These are phyloP conservation scores for Elsinoe batatas DNA, from an alignment of 2,329 filamentous ascomycete genomes.

Conservation along the genomic window DNA sequence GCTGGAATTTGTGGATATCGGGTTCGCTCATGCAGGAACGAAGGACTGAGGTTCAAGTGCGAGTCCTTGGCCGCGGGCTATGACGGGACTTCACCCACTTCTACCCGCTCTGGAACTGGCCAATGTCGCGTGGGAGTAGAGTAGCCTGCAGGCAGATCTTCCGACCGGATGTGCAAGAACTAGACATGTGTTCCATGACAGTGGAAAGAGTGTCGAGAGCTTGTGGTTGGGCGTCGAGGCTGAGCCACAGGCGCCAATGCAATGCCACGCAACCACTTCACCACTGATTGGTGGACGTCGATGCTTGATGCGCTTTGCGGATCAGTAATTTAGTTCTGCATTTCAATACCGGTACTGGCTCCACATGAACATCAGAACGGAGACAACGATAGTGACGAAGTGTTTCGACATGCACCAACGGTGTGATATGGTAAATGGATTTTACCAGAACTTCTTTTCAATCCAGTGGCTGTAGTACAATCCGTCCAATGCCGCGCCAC, in stretches of 20 bases:
- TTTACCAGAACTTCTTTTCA: too few species aligned
- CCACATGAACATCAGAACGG: too few species aligned
- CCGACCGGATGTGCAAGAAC: slow-evolving; percentile 9
- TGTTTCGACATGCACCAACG: too few species aligned
- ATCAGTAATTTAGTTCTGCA: neutral
- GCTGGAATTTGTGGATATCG: too few species aligned
- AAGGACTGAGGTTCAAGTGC: slow-evolving; percentile 4
- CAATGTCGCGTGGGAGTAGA: too few species aligned
- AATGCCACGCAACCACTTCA: neutral
- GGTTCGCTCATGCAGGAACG: neutral
- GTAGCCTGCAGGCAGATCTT: neutral
- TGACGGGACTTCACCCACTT: too few species aligned
- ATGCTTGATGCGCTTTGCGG: slow-evolving; percentile 14
- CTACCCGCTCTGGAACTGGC: neutral
- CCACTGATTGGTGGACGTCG: neutral
- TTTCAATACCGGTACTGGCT: neutral
- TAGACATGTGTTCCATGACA: neutral
- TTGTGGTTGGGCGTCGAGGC: slow-evolving; percentile 1
- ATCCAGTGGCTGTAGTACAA: too few species aligned
- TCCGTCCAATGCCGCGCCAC: too few species aligned
- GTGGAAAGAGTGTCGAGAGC: neutral
- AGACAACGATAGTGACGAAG: too few species aligned
- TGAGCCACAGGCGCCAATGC: slow-evolving; percentile 9
- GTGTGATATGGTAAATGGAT: too few species aligned
- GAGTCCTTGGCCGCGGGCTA: neutral